Base-by-base conservation (phyloP, 768 basidiomycete species). In the Lyophyllum decastes region DNA sequence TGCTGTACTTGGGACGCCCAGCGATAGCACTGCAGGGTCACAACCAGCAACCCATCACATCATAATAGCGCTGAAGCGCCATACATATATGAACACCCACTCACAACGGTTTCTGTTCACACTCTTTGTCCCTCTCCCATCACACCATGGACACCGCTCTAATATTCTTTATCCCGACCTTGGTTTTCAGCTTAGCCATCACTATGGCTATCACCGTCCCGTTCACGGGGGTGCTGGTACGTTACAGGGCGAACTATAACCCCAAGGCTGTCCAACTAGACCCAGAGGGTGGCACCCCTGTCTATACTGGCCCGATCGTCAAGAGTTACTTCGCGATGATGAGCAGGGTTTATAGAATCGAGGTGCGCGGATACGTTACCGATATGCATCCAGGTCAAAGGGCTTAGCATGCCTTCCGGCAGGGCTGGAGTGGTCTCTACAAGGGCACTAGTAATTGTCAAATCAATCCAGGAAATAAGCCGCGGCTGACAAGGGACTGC, bases 211-310 rank as follows among this genome's bases (percentile, higher is more conserved):
- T 88, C 27, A 72, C 82, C 21, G 80, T 90, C 9, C 82, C 84
- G 12, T 71, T 90, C 16, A 76, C 82, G 2, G 90, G 90, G 2
- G 76, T 85, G 10, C 76, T 92, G 12, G 85, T 92, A 4, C 80
- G 90, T 49, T 85, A 89, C 67, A 79, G 92, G 71, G 89, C 89
- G n/a, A 90, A 93, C 67, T 93, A 89, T 75, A 90, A 87, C 63
- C 91, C 92, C 1, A 89, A 88, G 69, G 88, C 87, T 30, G 82
- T 94, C 33, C 88, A 86, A 51, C 79, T 93, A 26, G 90, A 91
- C 68, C 74, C 79, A n/a, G 59, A 60, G 40, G 89, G 90, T 64
- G 89, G 79, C 47, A 85, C 82, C 8, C 78, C 83, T 66, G 82
- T 88, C 0, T 83, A 88, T 61, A 86, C 88, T 4, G 87, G 86